These are phyloP conservation scores for Phylloporus arenicola DNA, from an alignment of 768 basidiomycete genomes.

Conservation along the genomic window DNA sequence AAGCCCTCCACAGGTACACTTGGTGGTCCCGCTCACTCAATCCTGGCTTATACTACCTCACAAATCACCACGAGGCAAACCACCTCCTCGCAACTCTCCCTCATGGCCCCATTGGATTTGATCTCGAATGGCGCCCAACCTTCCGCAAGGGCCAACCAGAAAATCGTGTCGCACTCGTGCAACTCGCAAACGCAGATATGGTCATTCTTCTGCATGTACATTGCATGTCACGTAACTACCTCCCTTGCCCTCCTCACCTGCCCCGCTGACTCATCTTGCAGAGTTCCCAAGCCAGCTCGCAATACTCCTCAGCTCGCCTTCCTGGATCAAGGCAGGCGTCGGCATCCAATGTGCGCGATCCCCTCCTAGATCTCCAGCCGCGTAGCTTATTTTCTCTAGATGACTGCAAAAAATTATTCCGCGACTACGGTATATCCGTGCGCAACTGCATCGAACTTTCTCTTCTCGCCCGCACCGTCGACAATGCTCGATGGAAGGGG, in stretches of 20 bases:
- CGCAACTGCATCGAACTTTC: constrained; percentile 63
- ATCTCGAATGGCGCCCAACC: constrained; percentile 75
- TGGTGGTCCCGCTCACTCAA: constrained; percentile 14
- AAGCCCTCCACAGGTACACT: constrained; percentile 15
- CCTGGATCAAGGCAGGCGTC: constrained; percentile 65
- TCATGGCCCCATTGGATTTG: constrained; percentile 50
- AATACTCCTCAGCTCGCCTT: constrained; percentile 46
- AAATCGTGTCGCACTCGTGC: constrained; percentile 70
- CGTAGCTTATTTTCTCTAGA: constrained; percentile 35
- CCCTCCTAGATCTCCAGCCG: neutral
- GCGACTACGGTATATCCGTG: constrained; percentile 36
- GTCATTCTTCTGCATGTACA: constrained; percentile 64
- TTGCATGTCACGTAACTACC: constrained; percentile 43
- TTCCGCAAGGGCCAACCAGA: constrained; percentile 47
- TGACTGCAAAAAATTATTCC: constrained; percentile 63
- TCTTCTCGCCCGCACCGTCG: constrained; percentile 63
- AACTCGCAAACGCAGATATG: constrained; percentile 52
- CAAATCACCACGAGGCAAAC: constrained; percentile 30
- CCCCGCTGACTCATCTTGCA: constrained; percentile 23
- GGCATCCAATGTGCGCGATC: constrained; percentile 56
- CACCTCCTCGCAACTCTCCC: constrained; percentile 15
- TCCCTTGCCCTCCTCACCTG: neutral
- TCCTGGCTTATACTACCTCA: constrained; percentile 27
- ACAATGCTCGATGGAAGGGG: constrained; percentile 70
- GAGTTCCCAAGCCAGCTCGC: constrained; percentile 51